A percentile compares a stretch with the other conserved stretches of the same genome.
phyloP scores from a whole-genome alignment of 2,329 filamentous ascomycete species.

The Aureobasidium leucospermi region DNA sequence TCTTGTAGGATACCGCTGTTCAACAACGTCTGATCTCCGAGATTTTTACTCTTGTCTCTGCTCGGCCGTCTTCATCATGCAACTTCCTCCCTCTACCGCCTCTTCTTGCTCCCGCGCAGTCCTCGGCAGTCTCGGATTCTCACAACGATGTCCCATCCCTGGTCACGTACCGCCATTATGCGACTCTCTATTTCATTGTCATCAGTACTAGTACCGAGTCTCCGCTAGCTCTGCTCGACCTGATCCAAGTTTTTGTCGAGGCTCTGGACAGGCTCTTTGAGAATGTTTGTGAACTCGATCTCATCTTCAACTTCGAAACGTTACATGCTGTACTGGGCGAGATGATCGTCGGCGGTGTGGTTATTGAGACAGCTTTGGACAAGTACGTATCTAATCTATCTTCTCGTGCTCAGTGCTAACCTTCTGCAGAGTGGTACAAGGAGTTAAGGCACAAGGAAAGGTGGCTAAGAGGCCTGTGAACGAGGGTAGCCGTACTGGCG shows the following conservation, averaged over 20 bases:
- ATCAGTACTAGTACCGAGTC: slow-evolving; percentile 96
- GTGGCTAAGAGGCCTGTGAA: slow-evolving; percentile 75
- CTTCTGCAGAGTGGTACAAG: slow-evolving; percentile 60
- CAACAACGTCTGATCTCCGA: slow-evolving; percentile 95
- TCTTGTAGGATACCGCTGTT: slow-evolving; percentile 78
- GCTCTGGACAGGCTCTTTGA: slow-evolving; percentile 91
- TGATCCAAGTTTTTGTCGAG: slow-evolving; percentile 98
- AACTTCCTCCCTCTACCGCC: slow-evolving; percentile 74
- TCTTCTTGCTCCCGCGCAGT: slow-evolving; percentile 21
- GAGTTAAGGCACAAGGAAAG: slow-evolving; percentile 66
- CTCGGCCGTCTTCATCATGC: slow-evolving; percentile 84
- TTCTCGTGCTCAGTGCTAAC: background rate
- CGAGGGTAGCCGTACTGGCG: slow-evolving; percentile 48
- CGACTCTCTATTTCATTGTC: slow-evolving; percentile 96
- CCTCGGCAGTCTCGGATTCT: slow-evolving; percentile 46
- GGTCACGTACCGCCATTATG: slow-evolving; percentile 96
- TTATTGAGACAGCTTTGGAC: slow-evolving; percentile 85
- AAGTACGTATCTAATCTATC: slow-evolving; percentile 32
- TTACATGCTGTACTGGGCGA: slow-evolving; percentile 84
- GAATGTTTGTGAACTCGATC: slow-evolving; percentile 95
- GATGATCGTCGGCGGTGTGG: slow-evolving; percentile 93
- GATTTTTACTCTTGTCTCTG: slow-evolving; percentile 92
- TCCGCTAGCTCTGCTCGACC: slow-evolving; percentile 85
- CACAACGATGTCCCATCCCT: slow-evolving; percentile 88
- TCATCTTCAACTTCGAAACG: slow-evolving; percentile 99